phyloP scores from a whole-genome alignment of 73 alveolate species.

The Tetrahymena malaccensis region DNA sequence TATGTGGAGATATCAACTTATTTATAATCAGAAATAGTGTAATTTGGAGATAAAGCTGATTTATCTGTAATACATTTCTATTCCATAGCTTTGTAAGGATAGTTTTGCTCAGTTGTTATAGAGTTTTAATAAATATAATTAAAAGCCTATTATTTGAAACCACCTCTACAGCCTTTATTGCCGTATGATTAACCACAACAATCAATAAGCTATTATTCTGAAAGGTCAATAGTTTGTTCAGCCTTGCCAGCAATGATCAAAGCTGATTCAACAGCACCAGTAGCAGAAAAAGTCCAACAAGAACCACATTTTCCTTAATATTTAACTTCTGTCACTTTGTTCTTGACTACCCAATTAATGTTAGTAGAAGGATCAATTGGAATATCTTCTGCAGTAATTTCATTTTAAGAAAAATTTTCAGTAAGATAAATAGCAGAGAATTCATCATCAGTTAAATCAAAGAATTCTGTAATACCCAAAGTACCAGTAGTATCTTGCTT shows the following conservation, averaged over 20 bases:
- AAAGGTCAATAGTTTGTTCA: neutral
- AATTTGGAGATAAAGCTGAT: neutral
- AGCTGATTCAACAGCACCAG: conserved; percentile 53
- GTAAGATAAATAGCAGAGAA: conserved; percentile 31
- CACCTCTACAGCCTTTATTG: conserved; percentile 64
- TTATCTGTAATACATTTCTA: neutral
- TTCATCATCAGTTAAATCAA: conserved; percentile 56
- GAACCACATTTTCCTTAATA: conserved; percentile 80
- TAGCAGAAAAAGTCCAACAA: conserved; percentile 80
- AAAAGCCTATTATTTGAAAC: conserved; percentile 29
- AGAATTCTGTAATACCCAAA: conserved; percentile 45
- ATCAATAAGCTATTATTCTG: conserved; percentile 55
- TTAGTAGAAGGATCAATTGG: conserved; percentile 9
- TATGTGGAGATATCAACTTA: neutral
- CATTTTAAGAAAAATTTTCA: neutral
- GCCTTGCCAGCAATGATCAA: conserved; percentile 2
- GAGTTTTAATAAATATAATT: neutral
- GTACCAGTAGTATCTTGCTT: neutral
- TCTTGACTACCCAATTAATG: conserved; percentile 49
- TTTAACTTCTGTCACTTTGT: conserved; percentile 66
- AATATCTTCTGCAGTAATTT: conserved; percentile 3
- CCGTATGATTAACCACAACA: conserved; percentile 12
- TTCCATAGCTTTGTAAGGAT: conserved; percentile 42
- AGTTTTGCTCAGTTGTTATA: conserved; percentile 6
- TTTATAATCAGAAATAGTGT: neutral